Evolutionary conservation across 2,329 filamentous ascomycete genomes (phyloP), one percentile per base, ranked within the genome.

Genomic region (Zymoseptoria ardabiliae): DNA sequence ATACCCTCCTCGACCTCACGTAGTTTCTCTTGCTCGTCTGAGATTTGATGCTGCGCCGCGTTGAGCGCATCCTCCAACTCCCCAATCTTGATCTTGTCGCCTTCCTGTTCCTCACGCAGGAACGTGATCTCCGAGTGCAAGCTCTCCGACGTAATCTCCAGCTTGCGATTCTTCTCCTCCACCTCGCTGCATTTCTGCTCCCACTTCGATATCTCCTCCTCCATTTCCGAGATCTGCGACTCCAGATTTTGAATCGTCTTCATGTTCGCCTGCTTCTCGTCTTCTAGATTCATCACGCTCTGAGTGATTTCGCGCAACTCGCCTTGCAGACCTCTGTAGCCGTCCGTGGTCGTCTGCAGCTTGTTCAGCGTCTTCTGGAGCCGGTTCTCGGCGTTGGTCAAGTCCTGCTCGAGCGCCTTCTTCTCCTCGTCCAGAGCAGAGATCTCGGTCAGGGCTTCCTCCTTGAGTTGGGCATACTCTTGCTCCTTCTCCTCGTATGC

Each of bases 11-110:
- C 78, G 41, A 80, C 68, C 61, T 80, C 78, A 23, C 73, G 73
- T 61, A 77, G 69, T 56, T 76, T 86, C 61, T 97, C 92, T 73
- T 88, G 89, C 73, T 96, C 91, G 55, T 94, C 91, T 58, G 88
- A 84, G n/a, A 96, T 78, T 54, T 79, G 84, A 69, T 91, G 85
- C 72, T 95, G 89, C n/a, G 86, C 83, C 58, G 85, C 88, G 68
- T 90, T 89, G 45, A 97, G 77, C 13, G 87, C 85, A 8, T 90
- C 89, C 71, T 97, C 92, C 7, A 97, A 80, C 70, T 97, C 91
- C 45, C 93, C 91, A 69, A 99, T 97, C 75, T 91, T 92, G 72
- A 99, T 96, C 81, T 99, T 99, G 78, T 99, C 94, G 19, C 84
- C 85, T 75, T 99, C 94, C 74, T 99, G 94, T 77, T 99, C 94